phyloP scores from a whole-genome alignment of 495 filamentous ascomycete species.

The Tuber microsphaerosporum region DNA sequence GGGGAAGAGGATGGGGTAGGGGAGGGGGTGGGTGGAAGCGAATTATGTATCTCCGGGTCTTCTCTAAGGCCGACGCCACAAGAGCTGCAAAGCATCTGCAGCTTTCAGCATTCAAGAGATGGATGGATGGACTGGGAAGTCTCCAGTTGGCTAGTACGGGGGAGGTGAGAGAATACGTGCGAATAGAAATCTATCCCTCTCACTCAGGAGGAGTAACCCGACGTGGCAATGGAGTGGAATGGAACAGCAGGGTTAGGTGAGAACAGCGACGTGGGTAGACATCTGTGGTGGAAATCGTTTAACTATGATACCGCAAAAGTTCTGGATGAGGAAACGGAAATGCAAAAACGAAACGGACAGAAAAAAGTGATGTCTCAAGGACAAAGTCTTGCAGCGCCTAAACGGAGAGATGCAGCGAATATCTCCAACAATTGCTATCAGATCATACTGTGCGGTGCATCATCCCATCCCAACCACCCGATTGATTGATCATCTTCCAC shows the following conservation, averaged over 20 bases:
- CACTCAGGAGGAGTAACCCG: neutral
- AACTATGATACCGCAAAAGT: neutral
- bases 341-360: neutral
- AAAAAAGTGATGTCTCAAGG: slow-evolving; percentile 5
- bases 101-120: neutral
- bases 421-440: neutral
- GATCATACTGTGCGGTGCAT: neutral
- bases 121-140: neutral
- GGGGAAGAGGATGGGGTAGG: neutral
- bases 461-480: neutral
- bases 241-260: slow-evolving; percentile 1
- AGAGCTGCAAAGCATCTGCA: neutral
- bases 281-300: neutral
- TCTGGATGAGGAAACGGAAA: slow-evolving; percentile 1
- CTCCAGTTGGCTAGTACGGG: neutral
- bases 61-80: slow-evolving; percentile 1
- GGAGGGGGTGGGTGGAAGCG: neutral
- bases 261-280: neutral
- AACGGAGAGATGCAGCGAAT: neutral
- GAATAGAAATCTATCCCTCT: neutral
- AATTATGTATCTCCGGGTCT: neutral
- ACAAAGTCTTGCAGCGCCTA: neutral
- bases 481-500: neutral
- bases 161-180: neutral
- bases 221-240: neutral